Base-by-base conservation (phyloP, 148 eudicot species). In the Mesembryanthemum crystallinum region DNA sequence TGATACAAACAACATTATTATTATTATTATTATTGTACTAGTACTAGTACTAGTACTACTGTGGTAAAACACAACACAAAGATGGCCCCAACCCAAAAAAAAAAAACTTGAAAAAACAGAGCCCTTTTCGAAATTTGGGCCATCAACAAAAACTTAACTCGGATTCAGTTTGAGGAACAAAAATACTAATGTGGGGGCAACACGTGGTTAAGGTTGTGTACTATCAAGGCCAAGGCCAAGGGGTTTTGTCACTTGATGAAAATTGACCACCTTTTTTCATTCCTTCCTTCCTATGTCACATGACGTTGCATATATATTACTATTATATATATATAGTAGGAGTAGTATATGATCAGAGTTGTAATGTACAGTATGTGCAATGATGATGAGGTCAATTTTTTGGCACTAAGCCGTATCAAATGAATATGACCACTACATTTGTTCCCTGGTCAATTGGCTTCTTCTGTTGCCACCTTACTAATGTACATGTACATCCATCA, bases 181-280 rank as follows among this genome's bases (percentile, higher is more conserved):
- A 18, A 71, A 4, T 54, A n/a, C n/a, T n/a, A 21, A 29, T 32
- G 60, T 69, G 23, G n/a, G 73, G 58, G 45, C 24, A 71, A 71
- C 62, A 71, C 73, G 45, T 71, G 73, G 8, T 47, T 5, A 7
- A 1, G 7, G 13, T 9, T 4, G 3, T 13, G 59, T 32, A 11
- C 18, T 21, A 29, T 54, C 27, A 8, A 32, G 73, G n/a, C n/a
- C n/a, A n/a, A n/a, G n/a, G n/a, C n/a, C n/a, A n/a, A n/a, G n/a
- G n/a, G 60, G 42, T 55, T 52, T 58, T 27, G 4, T 28, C 72
- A 23, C 7, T 9, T n/a, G 10, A 52, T 37, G n/a, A 29, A 43
- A 75, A 67, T 76, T 76, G 73, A 69, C 73, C 73, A 76, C 32
- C 23, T 68, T 68, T 42, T 39, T 57, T n/a, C n/a, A n/a, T n/a